These are phyloP conservation scores for Candida rishiriensis DNA, from an alignment of 805 yeast genomes.

Conservation along the genomic window DNA sequence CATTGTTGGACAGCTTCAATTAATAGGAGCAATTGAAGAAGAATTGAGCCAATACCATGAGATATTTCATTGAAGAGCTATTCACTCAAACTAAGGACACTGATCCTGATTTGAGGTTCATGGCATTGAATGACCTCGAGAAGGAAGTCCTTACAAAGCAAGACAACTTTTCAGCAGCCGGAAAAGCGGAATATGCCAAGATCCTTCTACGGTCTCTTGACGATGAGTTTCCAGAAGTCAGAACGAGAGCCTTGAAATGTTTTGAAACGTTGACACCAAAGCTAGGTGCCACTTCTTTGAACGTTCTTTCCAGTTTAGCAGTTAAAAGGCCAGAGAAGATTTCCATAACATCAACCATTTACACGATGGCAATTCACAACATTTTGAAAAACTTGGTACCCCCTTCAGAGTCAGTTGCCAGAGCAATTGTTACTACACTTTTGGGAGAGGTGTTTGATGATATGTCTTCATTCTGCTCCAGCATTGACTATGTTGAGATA, in stretches of 20 bases:
- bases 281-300: conserved; percentile 29
- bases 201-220: conserved; percentile 33
- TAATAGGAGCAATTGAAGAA: neutral
- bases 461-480: conserved; percentile 22
- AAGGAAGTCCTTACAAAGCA: conserved; percentile 33
- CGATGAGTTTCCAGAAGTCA: conserved; percentile 69
- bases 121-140: conserved; percentile 76
- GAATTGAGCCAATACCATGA: conserved; percentile 11
- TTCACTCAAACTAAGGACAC: conserved; percentile 52
- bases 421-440: conserved; percentile 32
- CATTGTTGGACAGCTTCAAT: too few relatives aligned
- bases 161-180: conserved; percentile 35
- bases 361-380: conserved; percentile 48
- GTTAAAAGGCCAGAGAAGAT: conserved; percentile 22
- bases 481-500: conserved; percentile 58
- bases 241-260: conserved; percentile 65
- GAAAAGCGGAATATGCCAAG: conserved; percentile 27
- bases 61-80: conserved; percentile 24
- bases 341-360: conserved; percentile 43
- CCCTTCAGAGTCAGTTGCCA: conserved; percentile 14
- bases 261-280: conserved; percentile 33
- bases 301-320: conserved; percentile 27
- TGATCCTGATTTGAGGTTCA: conserved; percentile 78
- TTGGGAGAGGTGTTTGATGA: conserved; percentile 30
- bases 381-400: conserved; percentile 32